Evolutionary conservation across 2,329 filamentous ascomycete species (phyloP).

Genomic region (Sporothrix curviconia): DNA sequence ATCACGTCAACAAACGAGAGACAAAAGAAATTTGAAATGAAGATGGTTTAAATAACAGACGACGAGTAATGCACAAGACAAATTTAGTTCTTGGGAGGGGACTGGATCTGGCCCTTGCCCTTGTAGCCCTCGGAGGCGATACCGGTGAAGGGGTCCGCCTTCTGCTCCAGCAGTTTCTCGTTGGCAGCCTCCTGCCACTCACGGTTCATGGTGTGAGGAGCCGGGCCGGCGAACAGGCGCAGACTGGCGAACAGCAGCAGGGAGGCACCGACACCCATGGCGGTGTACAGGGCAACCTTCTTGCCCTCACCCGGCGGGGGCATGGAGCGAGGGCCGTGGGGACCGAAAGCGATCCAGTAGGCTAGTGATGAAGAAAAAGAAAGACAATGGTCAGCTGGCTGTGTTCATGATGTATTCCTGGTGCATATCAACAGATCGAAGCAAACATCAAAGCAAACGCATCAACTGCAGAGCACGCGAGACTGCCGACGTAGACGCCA

Average conservation of each 20-base stretch:
- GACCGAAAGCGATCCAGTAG: constrained; percentile 98
- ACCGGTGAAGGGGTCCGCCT: constrained; percentile 80
- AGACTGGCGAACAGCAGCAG: constrained; percentile 65
- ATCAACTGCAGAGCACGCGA: neutral
- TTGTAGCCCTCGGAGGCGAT: constrained; percentile 70
- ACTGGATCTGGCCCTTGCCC: constrained; percentile 74
- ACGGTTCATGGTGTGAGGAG: constrained; percentile 85
- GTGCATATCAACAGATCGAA: neutral
- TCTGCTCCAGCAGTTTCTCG: constrained; percentile 84
- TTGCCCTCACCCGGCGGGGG: constrained; percentile 77
- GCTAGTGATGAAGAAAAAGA: constrained; percentile 47
- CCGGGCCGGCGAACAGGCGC: constrained; percentile 63
- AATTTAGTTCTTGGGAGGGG: constrained; percentile 45
- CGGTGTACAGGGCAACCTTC: constrained; percentile 69
- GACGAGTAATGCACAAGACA: neutral
- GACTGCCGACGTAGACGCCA: neutral
- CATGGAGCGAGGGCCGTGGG: constrained; percentile 83
- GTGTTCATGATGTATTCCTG: neutral
- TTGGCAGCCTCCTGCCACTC: constrained; percentile 96
- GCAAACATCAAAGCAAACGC: too few relatives aligned
- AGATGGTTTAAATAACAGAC: neutral
- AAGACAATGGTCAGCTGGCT: neutral
- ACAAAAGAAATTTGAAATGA: neutral
- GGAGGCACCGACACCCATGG: constrained; percentile 59
- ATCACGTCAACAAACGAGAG: neutral